phyloP scores from a whole-genome alignment of 1,284 basidiomycete species.

The Trichosporon inkin region DNA sequence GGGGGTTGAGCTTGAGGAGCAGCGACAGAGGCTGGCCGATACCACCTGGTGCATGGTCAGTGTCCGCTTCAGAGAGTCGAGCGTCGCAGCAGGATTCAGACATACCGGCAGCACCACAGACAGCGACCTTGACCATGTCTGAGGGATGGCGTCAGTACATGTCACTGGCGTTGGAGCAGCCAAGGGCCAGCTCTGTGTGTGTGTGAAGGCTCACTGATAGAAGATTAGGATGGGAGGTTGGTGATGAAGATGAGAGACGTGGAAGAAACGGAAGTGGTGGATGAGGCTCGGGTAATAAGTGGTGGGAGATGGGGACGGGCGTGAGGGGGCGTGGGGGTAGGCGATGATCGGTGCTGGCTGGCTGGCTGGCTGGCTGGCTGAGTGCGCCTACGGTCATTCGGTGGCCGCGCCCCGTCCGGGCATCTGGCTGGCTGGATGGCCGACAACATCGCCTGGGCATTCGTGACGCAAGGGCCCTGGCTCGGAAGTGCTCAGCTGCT shows the following conservation, averaged over 20 bases:
- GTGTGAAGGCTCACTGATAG: slow-evolving; percentile 13
- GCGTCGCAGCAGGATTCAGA: slow-evolving; percentile 12
- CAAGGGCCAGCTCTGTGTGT: neutral
- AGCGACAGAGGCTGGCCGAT: slow-evolving; percentile 91
- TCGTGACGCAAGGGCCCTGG: slow-evolving; percentile 4
- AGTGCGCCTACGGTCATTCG: no score
- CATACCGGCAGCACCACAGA: slow-evolving; percentile 83
- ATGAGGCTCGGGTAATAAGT: slow-evolving; percentile 8
- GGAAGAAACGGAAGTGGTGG: slow-evolving; percentile 6
- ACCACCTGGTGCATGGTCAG: slow-evolving; percentile 38
- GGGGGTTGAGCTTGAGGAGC: slow-evolving; percentile 79
- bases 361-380: neutral
- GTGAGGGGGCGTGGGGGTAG: neutral
- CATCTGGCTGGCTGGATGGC: neutral
- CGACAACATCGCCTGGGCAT: neutral
- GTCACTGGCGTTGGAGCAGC: neutral
- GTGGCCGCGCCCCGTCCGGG: no score
- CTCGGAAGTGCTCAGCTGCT: neutral
- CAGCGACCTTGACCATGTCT: slow-evolving; percentile 83
- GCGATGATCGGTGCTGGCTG: neutral
- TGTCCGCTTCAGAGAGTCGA: neutral
- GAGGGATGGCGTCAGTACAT: slow-evolving; percentile 10
- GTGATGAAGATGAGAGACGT: slow-evolving; percentile 11
- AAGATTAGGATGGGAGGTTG: neutral
- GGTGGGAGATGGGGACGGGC: neutral